Conservation (phyloP, 1,284 basidiomycete genomes). For the Melampsora americana region DNA sequence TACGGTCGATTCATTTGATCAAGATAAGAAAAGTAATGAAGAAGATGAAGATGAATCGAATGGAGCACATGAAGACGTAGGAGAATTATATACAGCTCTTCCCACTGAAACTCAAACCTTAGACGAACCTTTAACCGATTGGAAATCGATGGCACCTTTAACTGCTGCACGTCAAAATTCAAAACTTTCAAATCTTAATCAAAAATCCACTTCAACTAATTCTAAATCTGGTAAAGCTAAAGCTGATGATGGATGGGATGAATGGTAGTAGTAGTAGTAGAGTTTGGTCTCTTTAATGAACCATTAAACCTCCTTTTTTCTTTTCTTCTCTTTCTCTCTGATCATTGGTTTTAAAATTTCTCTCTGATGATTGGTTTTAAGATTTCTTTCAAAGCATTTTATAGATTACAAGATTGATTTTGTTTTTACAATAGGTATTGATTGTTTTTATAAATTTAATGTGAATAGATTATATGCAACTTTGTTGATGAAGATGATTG, state of each 20-base stretch:
- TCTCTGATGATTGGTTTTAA: too few relatives aligned
- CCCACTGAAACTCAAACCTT: not conserved
- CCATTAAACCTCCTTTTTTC: too few relatives aligned
- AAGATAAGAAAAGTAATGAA: conserved; percentile 10
- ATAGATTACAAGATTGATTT: too few relatives aligned
- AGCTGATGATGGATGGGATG: conserved; percentile 40
- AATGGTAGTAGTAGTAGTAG: conserved; percentile 15
- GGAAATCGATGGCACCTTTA: conserved; percentile 24
- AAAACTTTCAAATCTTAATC: not conserved
- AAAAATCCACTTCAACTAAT: not conserved
- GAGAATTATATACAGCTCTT: conserved; percentile 6
- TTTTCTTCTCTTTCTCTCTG: too few relatives aligned
- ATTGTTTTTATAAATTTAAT: too few relatives aligned
- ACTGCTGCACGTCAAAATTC: conserved; percentile 35
- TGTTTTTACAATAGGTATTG: too few relatives aligned
- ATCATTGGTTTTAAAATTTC: too few relatives aligned
- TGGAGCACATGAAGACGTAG: not conserved
- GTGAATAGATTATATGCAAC: too few relatives aligned
- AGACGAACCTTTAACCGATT: conserved; percentile 7
- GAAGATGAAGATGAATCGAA: conserved; percentile 43
- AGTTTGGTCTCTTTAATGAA: too few relatives aligned
- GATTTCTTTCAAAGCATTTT: too few relatives aligned
- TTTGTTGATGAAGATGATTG: too few relatives aligned
- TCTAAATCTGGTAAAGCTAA: not conserved
- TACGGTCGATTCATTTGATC: conserved; percentile 16